Conservation (phyloP, 179 eudicot species). For the Actinidia chinensis region DNA sequence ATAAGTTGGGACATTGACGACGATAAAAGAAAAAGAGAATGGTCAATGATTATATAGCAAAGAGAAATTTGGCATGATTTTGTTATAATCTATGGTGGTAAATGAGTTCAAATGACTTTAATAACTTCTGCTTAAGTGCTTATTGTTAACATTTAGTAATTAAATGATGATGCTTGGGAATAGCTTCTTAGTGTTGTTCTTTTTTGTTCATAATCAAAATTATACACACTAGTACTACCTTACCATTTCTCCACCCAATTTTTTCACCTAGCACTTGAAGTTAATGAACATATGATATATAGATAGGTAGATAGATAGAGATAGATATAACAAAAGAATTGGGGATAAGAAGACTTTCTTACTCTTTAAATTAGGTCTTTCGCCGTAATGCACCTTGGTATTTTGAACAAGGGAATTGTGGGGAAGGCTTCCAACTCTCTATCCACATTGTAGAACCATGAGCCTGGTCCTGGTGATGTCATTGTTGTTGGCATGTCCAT, state of each 20-base stretch:
- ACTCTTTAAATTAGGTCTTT: slow-evolving; percentile 81
- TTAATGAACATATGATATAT: neutral
- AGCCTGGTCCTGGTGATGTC: slow-evolving; percentile 43
- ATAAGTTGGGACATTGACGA: too few species aligned
- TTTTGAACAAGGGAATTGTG: slow-evolving; percentile 58
- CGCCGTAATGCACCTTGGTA: slow-evolving; percentile 64
- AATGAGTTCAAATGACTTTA: too few species aligned
- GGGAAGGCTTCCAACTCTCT: slow-evolving; percentile 74
- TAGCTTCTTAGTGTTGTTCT: neutral
- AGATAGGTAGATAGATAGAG: neutral
- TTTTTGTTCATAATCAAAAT: neutral
- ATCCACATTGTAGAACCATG: slow-evolving; percentile 43
- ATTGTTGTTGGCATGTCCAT: slow-evolving; percentile 40
- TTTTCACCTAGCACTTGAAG: neutral
- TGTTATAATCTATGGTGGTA: too few species aligned
- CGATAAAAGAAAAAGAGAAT: too few species aligned
- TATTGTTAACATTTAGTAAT: too few species aligned
- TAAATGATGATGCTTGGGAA: neutral
- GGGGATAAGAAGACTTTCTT: too few species aligned
- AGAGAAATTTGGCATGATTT: too few species aligned
- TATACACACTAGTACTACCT: neutral
- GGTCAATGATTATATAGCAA: too few species aligned
- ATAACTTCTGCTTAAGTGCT: too few species aligned
- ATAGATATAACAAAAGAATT: neutral
- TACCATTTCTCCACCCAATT: neutral